Evolutionary conservation across 768 basidiomycete genomes (phyloP), one percentile per base, ranked within the genome.

Genomic region (Amanita rimosa): DNA sequence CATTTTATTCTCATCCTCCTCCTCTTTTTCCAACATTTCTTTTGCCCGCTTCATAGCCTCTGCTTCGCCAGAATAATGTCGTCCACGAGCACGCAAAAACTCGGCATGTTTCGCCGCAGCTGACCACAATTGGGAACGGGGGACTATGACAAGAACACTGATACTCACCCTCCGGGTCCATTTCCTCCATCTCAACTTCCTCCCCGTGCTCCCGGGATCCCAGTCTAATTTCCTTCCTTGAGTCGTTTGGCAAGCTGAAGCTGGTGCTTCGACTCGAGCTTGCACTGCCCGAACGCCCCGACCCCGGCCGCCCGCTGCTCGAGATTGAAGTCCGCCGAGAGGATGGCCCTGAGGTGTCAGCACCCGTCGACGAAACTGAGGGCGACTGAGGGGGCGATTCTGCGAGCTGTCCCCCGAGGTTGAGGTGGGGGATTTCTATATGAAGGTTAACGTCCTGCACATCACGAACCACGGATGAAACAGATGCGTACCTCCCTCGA

Each of bases 61-160:
- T 1, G 86, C 90, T 60, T 93, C 90, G 44, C 92, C 91, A 4
- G 88, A 90, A 57, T 92, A 92, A 58, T 92, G 90, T 48, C 85
- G 72, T 47, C 84, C 85, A 19, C 89, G 75, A 19, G 87, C 88
- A 54, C 78, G 76, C 27, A 90, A 71, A 57, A 92, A 92, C 19
- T 72, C 89, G 11, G 81, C 85, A 57, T 87, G 89, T 65, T 88
- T 90, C 33, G 76, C 82, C 41, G 81, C 81, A 51, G 88, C 89
- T 92, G 52, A 3, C 17, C 22, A 33, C 38, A 29, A 33, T n/a
- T 29, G n/a, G 48, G 44, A 34, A 34, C 17, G 19, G 8, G n/a
- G 43, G 9, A 29, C 36, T 0, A 11, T 31, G 31, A 13, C 13
- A 3, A 5, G 11, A 33, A 37, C 26, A 26, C 26, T 24, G 36